Percentiles rank a stretch among this genome's conserved stretches.
These are phyloP conservation scores for Capsicum pubescens DNA, from an alignment of 257 asterid genomes.

Conservation along the genomic window DNA sequence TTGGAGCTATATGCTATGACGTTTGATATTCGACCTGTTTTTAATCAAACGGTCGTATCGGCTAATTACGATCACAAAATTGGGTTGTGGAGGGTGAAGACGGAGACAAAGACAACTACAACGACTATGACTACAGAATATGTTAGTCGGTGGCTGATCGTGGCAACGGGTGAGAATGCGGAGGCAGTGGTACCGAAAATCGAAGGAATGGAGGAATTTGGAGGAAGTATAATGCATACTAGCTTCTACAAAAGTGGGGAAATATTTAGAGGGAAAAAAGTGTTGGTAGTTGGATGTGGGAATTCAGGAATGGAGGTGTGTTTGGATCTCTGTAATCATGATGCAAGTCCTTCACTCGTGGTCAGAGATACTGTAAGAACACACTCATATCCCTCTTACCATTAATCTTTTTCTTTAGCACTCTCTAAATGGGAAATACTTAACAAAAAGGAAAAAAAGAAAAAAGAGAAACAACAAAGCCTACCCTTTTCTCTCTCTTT, in stretches of 20 bases:
- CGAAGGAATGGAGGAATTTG: conserved; percentile 60
- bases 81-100: conserved; percentile 63
- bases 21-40: conserved; percentile 66
- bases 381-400: neutral
- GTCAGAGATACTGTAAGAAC: conserved; percentile 79
- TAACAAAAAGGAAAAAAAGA: neutral
- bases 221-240: conserved; percentile 66
- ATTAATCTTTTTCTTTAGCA: neutral
- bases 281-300: conserved; percentile 88
- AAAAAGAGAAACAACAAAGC: neutral
- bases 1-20: conserved; percentile 59
- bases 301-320: conserved; percentile 97
- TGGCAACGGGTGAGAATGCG: conserved; percentile 89
- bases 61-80: conserved; percentile 56
- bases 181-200: conserved; percentile 67
- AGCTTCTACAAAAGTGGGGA: conserved; percentile 67
- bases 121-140: conserved; percentile 45
- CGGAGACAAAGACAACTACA: conserved; percentile 26
- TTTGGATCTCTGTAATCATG: conserved; percentile 79
- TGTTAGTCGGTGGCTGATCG: conserved; percentile 67
- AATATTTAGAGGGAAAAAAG: conserved; percentile 56
- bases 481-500: neutral
- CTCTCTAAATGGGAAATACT: neutral
- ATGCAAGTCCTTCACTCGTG: conserved; percentile 69
- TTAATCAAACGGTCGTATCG: conserved; percentile 49